Base-by-base conservation (phyloP, 768 basidiomycete genomes). In the Hypholoma sublateritium region DNA sequence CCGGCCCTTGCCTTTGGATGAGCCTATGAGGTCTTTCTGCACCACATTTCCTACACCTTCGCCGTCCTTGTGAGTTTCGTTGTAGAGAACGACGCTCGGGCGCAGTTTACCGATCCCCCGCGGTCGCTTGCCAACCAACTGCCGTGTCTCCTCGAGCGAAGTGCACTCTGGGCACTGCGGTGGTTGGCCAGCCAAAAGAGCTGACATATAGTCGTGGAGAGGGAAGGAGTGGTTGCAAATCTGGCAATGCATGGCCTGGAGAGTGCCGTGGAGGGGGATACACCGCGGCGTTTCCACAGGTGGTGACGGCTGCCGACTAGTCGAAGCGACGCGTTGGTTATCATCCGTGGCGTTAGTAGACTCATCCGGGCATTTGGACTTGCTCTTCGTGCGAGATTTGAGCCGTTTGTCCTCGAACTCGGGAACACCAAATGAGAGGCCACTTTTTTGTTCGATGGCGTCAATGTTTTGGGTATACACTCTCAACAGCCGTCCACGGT, bases 381-480 rank as follows among this genome's bases (percentile, higher is more conserved):
- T 81, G 34, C 63, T 71, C 64, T 80, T 85, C 16, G 79, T 72
- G 50, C 82, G 78, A 22, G 78, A 70, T 67, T 81, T 86, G 46
- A 63, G 74, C n/a, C 84, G 80, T 63, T 77, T 83, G 58, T 74
- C 79, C 58, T 83, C 80, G 59, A 83, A 85, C 55, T 82, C 81
- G 22, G 93, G 92, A 11, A 95, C 79, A n/a, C 93, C 93, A 59
- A 91, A 91, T 1, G 88, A 85, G 9, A 96, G 80, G 3, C 94
- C 94, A n/a, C 83, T 88, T 69, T 93, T 93, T 57, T 77, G 77
- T 68, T 96, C 94, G 41, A 96, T 85, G 22, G 86, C 87, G 68
- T 96, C 94, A 58, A 95, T 95, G 72, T 96, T 95, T 76, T 96
- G 94, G 0, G 94, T 95, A 71, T 95, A 96, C 2, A 93, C 91